Base-by-base conservation (phyloP, 352 stramenopile species). In the Peronosclerospora sorghi region DNA sequence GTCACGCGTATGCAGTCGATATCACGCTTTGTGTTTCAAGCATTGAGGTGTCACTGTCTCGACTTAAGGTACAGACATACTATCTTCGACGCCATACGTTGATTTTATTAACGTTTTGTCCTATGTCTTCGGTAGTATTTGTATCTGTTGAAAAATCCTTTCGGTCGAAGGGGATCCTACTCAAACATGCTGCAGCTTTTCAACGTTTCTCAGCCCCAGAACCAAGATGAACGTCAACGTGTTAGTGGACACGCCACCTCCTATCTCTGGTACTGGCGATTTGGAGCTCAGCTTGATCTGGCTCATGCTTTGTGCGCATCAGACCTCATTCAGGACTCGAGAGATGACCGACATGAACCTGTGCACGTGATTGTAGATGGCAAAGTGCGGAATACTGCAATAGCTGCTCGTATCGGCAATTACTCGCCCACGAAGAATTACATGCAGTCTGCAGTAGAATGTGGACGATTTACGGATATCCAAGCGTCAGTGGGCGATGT, bases 131-230 rank as follows among this genome's bases (percentile, higher is more conserved):
- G 58, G 14, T 37, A 80, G 68, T 36, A 73, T 32, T 41, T 58
- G 15, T 78, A 76, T 51, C 35, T 81, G 10, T 38, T 59, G 26
- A 69, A 69, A 43, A 37, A 62, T 14, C 65, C 68, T 15, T 55
- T 50, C 26, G 14, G 38, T 13, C 14, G 42, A 8, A 18, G 27
- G 40, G 13, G 51, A 40, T 4, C 19, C 5, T 18, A 45, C 5
- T 10, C 36, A 8, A 45, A 7, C 38, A 39, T 35, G 2, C 26
- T n/a, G 12, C 7, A 19, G 17, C 2, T 17, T 14, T 2, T 13
- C 37, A 20, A 48, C 41, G 29, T 15, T 32, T 39, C 38, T 20
- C 36, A 48, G 13, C 8, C 23, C 29, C 24, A 41, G 7, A 35
- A 46, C 19, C 2, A 17, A 21, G 32, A 35, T 24, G 30, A 56